Evolutionary conservation across 345 rosid species (phyloP).

Genomic region (Raphanus raphanistrum): DNA sequence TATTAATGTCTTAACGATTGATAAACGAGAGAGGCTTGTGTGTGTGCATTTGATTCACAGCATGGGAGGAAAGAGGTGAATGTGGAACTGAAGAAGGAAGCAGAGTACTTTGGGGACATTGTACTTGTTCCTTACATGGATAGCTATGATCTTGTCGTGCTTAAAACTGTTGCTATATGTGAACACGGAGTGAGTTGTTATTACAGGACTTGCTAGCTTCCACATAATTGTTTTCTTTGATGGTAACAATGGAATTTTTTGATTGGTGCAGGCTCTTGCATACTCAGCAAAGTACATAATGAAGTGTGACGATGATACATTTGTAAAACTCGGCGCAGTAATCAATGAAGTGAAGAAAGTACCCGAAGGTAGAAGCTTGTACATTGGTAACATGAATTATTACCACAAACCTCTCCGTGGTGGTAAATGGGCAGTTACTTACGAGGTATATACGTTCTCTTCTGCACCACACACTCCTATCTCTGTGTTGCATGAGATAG

Average conservation of each 20-base stretch:
- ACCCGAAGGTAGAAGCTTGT: conserved; percentile 62
- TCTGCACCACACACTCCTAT: conserved; percentile 12
- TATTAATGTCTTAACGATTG: neutral
- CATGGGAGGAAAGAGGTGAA: conserved; percentile 90
- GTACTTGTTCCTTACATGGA: conserved; percentile 93
- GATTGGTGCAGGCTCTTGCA: conserved; percentile 56
- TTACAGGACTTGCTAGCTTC: conserved; percentile 14
- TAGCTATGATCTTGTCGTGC: conserved; percentile 89
- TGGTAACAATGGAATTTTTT: conserved; percentile 2
- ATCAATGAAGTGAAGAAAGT: conserved; percentile 64
- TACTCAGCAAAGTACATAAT: conserved; percentile 68
- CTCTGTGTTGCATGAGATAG: neutral
- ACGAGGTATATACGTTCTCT: conserved; percentile 53
- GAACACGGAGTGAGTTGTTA: conserved; percentile 80
- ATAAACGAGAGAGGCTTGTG: neutral
- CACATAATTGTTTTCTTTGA: neutral
- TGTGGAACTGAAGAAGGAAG: conserved; percentile 87
- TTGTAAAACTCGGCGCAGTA: conserved; percentile 73
- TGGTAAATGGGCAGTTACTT: conserved; percentile 97
- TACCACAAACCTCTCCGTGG: conserved; percentile 80
- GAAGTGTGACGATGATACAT: conserved; percentile 96
- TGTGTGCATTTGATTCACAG: conserved; percentile 42
- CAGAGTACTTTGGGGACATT: conserved; percentile 87
- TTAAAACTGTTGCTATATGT: conserved; percentile 93
- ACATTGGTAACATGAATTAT: conserved; percentile 87